Conservation (phyloP, 1,139 yeast genomes). For the Tardiomyces depauwii region DNA sequence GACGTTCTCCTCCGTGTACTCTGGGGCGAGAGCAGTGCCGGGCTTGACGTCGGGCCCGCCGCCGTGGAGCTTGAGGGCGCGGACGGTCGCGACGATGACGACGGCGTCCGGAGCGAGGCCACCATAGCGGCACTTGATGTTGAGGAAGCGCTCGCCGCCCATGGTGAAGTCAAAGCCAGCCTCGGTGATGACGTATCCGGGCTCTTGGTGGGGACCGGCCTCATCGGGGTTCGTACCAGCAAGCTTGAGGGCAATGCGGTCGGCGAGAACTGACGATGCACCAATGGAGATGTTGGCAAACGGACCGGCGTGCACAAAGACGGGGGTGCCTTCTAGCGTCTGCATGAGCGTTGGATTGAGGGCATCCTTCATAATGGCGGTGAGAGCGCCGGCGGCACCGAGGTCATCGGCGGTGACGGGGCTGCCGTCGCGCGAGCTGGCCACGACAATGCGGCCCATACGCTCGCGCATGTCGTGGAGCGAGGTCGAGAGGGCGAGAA, state of each 20-base stretch:
- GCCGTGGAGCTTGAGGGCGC: constrained; percentile 95
- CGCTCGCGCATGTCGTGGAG: constrained; percentile 83
- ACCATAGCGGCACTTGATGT: constrained; percentile 89
- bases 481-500: constrained; percentile 79
- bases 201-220: constrained; percentile 45
- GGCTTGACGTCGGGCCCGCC: constrained; percentile 98
- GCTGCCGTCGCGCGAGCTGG: constrained; percentile 67
- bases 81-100: constrained; percentile 92
- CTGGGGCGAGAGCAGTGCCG: constrained; percentile 82
- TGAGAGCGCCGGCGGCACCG: constrained; percentile 95
- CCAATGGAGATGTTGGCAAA: constrained; percentile 97
- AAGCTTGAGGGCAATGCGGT: constrained; percentile 85
- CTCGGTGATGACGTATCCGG: constrained; percentile 91
- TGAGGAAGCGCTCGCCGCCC: constrained; percentile 98
- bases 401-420: constrained; percentile 94
- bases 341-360: constrained; percentile 97
- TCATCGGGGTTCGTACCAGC: constrained; percentile 58
- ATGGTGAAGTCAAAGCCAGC: constrained; percentile 98
- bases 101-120: constrained; percentile 88
- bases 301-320: constrained; percentile 97
- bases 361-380: constrained; percentile 93
- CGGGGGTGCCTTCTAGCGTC: constrained; percentile 97
- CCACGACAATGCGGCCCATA: constrained; percentile 86
- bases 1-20: constrained; percentile 72
- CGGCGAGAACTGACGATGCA: constrained; percentile 84